Evolutionary conservation across 768 basidiomycete genomes (phyloP), one percentile per base, ranked within the genome.

Genomic region (Rossbeevera mucosa): DNA sequence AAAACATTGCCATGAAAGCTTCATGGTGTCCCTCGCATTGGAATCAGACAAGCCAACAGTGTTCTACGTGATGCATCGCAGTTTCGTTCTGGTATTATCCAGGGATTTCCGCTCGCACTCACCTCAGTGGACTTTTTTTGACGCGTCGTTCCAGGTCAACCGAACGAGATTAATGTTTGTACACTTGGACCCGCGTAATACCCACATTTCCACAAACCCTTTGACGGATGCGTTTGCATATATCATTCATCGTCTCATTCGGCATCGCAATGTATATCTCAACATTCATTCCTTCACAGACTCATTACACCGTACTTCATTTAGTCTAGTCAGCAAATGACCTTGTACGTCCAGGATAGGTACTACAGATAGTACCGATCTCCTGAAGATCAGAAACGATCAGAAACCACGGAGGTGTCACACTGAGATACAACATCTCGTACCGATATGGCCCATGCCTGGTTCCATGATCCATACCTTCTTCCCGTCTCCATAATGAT

Each of bases 361-460:
- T 54, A 52, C 46, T 31, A 63, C 36, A 76, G 46, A 54, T 75
- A 75, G 57, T 76, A 75, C 24, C 74, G 73, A 58, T 75, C 74
- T 24, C 73, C 74, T 75, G 40, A 29, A 44, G 4, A 41, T 18
- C 7, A 11, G 11, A 29, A 8, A 3, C 12, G 5, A 36, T 64
- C 2, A 57, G 48, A 43, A 22, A 7, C 16, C 26, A 5, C 14
- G 9, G 18, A 7, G 12, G 25, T 2, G 18, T 44, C 26, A 36
- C 12, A 5, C 18, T 30, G 18, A 33, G 41, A 36, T 30, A 20
- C 18, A 22, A 22, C 40, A 48, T 11, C 9, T 9, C 78, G 41
- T 54, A 87, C 91, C 91, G 47, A 93, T 91, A 50, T 91, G 88
- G 0, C 91, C 91, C 81, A 94, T 85, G 12, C 91, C 91, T 26